Evolutionary conservation across 306 rosid genomes (phyloP).

Genomic region (Corylus avellana): DNA sequence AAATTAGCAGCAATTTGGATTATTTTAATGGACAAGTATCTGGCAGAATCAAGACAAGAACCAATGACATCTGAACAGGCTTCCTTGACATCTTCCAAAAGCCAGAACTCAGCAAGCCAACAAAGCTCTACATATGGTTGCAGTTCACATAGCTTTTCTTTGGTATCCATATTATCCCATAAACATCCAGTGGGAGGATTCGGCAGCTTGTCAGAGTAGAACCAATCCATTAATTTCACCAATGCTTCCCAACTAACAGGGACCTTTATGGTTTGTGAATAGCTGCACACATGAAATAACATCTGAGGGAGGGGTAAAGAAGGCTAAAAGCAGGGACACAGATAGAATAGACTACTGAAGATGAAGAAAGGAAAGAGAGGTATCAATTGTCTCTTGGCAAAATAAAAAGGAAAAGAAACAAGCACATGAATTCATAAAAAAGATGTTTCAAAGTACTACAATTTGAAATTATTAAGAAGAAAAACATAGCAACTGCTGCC

Average conservation of each 20-base stretch:
- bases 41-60: slow-evolving; percentile 59
- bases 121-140: slow-evolving; percentile 73
- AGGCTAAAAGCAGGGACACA: slow-evolving; percentile 2
- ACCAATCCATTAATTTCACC: slow-evolving; percentile 67
- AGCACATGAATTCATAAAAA: slow-evolving; percentile 8
- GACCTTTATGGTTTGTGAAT: slow-evolving; percentile 54
- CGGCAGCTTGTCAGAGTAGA: slow-evolving; percentile 66
- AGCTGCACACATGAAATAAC: slow-evolving; percentile 48
- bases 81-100: slow-evolving; percentile 58
- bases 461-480: background rate
- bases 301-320: background rate
- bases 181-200: slow-evolving; percentile 72
- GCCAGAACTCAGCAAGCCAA: slow-evolving; percentile 84
- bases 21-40: slow-evolving; percentile 47
- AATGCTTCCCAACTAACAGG: slow-evolving; percentile 74
- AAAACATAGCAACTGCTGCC: background rate
- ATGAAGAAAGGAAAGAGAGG: slow-evolving; percentile 17
- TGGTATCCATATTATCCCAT: slow-evolving; percentile 71
- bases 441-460: background rate
- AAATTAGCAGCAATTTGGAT: slow-evolving; percentile 60
- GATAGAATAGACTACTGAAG: slow-evolving; percentile 2
- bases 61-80: slow-evolving; percentile 58
- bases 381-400: slow-evolving; percentile 1
- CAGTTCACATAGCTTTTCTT: slow-evolving; percentile 61
- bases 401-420: background rate